Percentiles rank a stretch among this genome's conserved stretches.
These are phyloP conservation scores for Saccharomyces hybrid DNA, from an alignment of 1,139 yeast species.

Conservation along the genomic window DNA sequence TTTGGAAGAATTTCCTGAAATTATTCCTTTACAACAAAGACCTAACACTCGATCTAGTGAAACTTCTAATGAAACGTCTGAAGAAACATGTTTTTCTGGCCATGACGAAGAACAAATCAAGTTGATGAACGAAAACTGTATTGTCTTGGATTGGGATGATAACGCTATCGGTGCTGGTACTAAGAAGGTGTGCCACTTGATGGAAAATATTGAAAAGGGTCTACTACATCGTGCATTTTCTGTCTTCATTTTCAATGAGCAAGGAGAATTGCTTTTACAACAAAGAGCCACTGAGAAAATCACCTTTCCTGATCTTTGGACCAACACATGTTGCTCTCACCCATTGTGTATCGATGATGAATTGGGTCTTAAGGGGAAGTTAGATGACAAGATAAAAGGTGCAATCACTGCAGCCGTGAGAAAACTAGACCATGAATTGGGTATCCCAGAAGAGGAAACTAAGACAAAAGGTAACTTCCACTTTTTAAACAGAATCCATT, in stretches of 20 bases:
- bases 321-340: constrained; percentile 97
- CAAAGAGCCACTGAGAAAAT: constrained; percentile 95
- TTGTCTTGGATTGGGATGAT: constrained; percentile 84
- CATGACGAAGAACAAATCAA: constrained; percentile 91
- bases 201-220: constrained; percentile 80
- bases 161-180: constrained; percentile 88
- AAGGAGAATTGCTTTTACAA: constrained; percentile 73
- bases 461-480: constrained; percentile 41
- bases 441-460: constrained; percentile 62
- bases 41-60: constrained; percentile 31
- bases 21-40: constrained; percentile 37
- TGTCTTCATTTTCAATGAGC: constrained; percentile 77
- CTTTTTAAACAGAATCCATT: constrained; percentile 88
- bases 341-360: constrained; percentile 82
- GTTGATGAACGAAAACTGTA: constrained; percentile 94
- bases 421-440: constrained; percentile 86
- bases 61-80: constrained; percentile 11
- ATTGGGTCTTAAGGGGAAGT: constrained; percentile 48
- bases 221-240: constrained; percentile 92
- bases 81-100: constrained; percentile 52
- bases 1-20: constrained; percentile 53
- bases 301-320: constrained; percentile 96
- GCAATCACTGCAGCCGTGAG: constrained; percentile 86
- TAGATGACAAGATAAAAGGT: constrained; percentile 61
- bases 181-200: constrained; percentile 84